Conservation (phyloP, 768 basidiomycete genomes). For the Suillus luteus region DNA sequence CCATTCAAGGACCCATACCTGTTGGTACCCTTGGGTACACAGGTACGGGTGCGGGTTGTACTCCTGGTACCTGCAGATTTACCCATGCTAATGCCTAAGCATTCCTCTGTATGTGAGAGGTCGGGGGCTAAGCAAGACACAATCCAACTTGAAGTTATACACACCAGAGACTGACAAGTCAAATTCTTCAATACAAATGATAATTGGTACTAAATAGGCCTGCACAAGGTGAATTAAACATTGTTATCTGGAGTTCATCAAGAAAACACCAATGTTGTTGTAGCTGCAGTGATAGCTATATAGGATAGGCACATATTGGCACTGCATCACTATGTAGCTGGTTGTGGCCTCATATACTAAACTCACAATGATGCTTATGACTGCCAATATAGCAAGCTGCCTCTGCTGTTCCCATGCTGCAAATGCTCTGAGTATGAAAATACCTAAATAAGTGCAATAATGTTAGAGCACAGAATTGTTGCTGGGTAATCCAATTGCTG, state of each 20-base stretch:
- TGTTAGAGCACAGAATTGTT: background rate
- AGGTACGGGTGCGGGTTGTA: too few relatives aligned
- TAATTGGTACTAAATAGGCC: background rate
- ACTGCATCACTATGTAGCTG: too few relatives aligned
- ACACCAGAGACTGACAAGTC: background rate
- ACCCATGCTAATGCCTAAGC: too few relatives aligned
- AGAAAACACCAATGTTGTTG: too few relatives aligned
- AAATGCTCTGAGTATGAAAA: slow-evolving; percentile 1
- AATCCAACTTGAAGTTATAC: background rate
- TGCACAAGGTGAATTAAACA: background rate
- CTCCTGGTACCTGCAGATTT: too few relatives aligned
- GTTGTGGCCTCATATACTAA: background rate
- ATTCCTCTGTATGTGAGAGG: background rate
- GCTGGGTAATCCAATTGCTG: background rate
- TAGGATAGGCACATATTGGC: too few relatives aligned
- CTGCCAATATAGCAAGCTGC: background rate
- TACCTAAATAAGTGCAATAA: background rate
- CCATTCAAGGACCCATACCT: too few relatives aligned
- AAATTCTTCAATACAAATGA: background rate
- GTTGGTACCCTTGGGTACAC: too few relatives aligned
- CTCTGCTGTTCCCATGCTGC: background rate
- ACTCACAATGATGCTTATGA: background rate
- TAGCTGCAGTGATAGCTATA: too few relatives aligned
- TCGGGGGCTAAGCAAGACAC: background rate
- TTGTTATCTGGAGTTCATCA: background rate